phyloP scores from a whole-genome alignment of 371 early-diverging fungal species.

The Apophysomyces elegans region DNA sequence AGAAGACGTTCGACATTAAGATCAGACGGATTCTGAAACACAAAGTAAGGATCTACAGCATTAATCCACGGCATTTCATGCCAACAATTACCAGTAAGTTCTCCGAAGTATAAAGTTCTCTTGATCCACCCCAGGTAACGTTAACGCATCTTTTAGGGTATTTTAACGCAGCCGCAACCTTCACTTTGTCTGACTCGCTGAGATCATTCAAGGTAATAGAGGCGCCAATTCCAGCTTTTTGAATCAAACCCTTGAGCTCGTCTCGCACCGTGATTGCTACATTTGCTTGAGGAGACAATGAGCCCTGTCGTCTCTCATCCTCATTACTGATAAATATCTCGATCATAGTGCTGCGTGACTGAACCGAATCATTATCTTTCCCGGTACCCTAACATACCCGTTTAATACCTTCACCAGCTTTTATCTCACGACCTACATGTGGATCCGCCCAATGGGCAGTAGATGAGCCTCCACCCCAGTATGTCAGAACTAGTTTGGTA shows the following conservation, averaged over 20 bases:
- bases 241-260: constrained; percentile 45
- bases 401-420: not conserved
- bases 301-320: constrained; percentile 24
- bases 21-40: constrained; percentile 50
- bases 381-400: not conserved
- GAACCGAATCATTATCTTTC: not conserved
- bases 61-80: not conserved
- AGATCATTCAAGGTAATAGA: constrained; percentile 36
- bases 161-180: constrained; percentile 40
- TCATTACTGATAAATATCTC: constrained; percentile 39
- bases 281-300: constrained; percentile 19
- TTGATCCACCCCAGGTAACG: constrained; percentile 41
- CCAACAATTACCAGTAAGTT: constrained; percentile 32
- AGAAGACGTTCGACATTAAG: constrained; percentile 55
- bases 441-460: constrained; percentile 50
- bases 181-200: constrained; percentile 27
- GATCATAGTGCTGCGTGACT: constrained; percentile 21
- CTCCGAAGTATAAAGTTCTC: constrained; percentile 34
- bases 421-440: constrained; percentile 18
- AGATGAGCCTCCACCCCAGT: constrained; percentile 64
- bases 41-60: not conserved
- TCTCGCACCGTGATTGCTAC: constrained; percentile 38
- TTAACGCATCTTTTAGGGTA: constrained; percentile 44
- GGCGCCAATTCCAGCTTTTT: constrained; percentile 52
- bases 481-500: constrained; percentile 58